phyloP scores from a whole-genome alignment of 805 yeast genomes.

The Tetrapisispora pingtungensis region DNA sequence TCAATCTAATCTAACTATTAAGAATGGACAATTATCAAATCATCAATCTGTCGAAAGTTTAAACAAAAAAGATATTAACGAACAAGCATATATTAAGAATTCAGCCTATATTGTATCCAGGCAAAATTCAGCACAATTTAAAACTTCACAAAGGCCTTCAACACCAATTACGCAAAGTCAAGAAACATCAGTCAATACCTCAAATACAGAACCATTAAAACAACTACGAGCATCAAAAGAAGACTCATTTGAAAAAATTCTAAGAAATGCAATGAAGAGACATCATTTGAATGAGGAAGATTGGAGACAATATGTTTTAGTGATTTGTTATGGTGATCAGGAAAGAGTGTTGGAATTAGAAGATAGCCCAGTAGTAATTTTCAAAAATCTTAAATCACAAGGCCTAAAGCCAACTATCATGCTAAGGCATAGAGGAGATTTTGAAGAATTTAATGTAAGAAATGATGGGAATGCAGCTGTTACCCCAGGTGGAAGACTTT shows the following conservation, averaged over 20 bases:
- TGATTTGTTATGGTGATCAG: conserved; percentile 83
- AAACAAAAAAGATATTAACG: not conserved
- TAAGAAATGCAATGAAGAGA: conserved; percentile 81
- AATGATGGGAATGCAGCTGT: conserved; percentile 11
- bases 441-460: conserved; percentile 20
- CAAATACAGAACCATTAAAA: conserved; percentile 56
- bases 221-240: conserved; percentile 79
- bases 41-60: not conserved
- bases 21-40: not conserved
- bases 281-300: conserved; percentile 70
- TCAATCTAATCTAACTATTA: not conserved
- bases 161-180: not conserved
- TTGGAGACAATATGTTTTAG: conserved; percentile 81
- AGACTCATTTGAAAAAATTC: conserved; percentile 80
- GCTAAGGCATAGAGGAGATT: conserved; percentile 73
- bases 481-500: conserved; percentile 25
- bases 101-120: not conserved
- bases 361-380: conserved; percentile 80
- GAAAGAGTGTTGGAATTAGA: conserved; percentile 74
- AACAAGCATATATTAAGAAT: not conserved
- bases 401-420: conserved; percentile 88
- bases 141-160: not conserved
- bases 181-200: not conserved
- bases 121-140: not conserved
- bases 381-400: conserved; percentile 72